Percentiles rank a stretch among this genome's conserved stretches.
phyloP scores from a whole-genome alignment of 768 basidiomycete species.

The Calocera viscosa region DNA sequence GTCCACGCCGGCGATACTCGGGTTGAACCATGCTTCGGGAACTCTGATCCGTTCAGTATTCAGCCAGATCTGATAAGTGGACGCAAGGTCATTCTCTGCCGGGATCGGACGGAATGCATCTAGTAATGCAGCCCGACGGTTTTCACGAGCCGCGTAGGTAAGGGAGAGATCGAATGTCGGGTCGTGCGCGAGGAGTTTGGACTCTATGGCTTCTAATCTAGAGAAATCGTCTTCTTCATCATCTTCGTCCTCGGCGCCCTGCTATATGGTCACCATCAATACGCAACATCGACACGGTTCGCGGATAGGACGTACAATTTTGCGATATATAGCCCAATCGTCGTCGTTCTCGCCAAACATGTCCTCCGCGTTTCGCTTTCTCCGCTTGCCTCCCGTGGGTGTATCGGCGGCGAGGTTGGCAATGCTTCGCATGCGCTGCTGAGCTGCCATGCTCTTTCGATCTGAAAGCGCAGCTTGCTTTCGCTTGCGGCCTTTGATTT shows the following conservation, averaged over 20 bases:
- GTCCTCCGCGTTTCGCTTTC: slow-evolving; percentile 63
- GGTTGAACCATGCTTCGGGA: slow-evolving; percentile 86
- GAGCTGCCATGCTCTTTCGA: slow-evolving; percentile 87
- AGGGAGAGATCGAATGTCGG: slow-evolving; percentile 69
- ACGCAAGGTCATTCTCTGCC: slow-evolving; percentile 51
- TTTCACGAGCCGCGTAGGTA: slow-evolving; percentile 65
- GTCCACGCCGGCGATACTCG: slow-evolving; percentile 88
- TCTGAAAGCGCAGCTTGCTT: slow-evolving; percentile 73
- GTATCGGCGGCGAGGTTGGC: slow-evolving; percentile 84
- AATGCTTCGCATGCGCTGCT: slow-evolving; percentile 92
- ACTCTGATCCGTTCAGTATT: slow-evolving; percentile 84
- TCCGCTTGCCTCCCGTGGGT: slow-evolving; percentile 66
- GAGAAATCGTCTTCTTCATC: slow-evolving; percentile 81
- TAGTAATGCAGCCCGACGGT: slow-evolving; percentile 71
- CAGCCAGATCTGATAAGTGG: slow-evolving; percentile 59
- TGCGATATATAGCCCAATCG: slow-evolving; percentile 95
- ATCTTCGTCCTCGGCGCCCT: slow-evolving; percentile 43
- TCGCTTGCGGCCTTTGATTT: slow-evolving; percentile 73
- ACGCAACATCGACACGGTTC: neutral
- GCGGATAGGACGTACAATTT: slow-evolving; percentile 51
- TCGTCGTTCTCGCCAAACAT: slow-evolving; percentile 88
- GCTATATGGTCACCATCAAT: slow-evolving; percentile 17
- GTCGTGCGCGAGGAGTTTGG: slow-evolving; percentile 68
- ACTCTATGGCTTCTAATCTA: slow-evolving; percentile 61
- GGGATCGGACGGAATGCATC: slow-evolving; percentile 74